Conservation (phyloP, 305 asterid species). For the Fraxinus xanthoxyloides region DNA sequence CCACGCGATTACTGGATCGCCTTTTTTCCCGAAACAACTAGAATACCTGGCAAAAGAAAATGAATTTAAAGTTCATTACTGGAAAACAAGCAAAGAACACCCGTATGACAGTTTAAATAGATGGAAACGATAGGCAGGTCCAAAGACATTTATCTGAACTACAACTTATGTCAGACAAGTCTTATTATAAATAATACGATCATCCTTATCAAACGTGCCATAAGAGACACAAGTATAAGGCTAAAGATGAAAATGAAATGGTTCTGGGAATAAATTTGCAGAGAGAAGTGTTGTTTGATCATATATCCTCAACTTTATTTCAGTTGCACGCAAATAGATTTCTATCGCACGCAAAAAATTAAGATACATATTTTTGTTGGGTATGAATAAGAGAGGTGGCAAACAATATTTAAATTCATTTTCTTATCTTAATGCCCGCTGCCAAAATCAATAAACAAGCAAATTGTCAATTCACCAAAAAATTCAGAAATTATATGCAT, state of each 20-base stretch:
- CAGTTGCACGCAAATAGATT: neutral
- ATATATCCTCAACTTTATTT: neutral
- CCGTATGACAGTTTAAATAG: neutral
- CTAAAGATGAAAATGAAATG: neutral
- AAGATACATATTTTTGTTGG: neutral
- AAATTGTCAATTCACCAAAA: neutral
- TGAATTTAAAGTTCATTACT: neutral
- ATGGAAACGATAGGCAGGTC: neutral
- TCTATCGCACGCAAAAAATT: neutral
- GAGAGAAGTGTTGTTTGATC: neutral
- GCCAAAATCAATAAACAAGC: neutral
- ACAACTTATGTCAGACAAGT: neutral
- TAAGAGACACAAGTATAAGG: neutral
- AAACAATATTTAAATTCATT: neutral
- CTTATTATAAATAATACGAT: neutral
- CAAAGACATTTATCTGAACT: neutral
- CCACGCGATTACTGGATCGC: slow-evolving; percentile 22
- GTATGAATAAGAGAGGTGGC: neutral
- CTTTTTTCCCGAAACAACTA: slow-evolving; percentile 27
- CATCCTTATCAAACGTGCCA: neutral
- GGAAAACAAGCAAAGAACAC: neutral
- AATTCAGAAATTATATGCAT: neutral
- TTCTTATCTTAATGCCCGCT: neutral
- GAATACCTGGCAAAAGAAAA: slow-evolving; percentile 20
- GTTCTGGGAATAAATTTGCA: neutral